Percentiles rank a stretch among this genome's conserved stretches.
These are phyloP conservation scores for Zygoascus tannicola DNA, from an alignment of 805 yeast species.

Conservation along the genomic window DNA sequence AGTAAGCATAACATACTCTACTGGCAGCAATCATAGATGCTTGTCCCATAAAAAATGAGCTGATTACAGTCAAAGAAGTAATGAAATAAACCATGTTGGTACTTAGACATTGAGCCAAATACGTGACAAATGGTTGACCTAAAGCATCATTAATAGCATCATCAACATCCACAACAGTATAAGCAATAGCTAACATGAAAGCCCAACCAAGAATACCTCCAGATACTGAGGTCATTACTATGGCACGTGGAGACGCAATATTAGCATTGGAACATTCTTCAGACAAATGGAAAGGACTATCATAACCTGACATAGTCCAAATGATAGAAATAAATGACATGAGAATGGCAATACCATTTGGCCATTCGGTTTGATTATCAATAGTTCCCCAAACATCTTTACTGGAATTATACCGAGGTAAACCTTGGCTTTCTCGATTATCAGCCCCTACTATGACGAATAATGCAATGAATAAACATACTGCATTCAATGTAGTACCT, in stretches of 20 bases:
- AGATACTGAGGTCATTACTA: constrained; percentile 45
- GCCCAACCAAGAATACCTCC: constrained; percentile 51
- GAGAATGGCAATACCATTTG: constrained; percentile 50
- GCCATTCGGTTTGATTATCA: constrained; percentile 51
- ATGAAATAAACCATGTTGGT: constrained; percentile 35
- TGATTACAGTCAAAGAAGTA: constrained; percentile 36
- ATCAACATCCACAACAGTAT: constrained; percentile 45
- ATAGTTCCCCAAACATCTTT: constrained; percentile 43
- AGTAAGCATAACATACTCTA: constrained; percentile 56
- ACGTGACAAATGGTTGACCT: constrained; percentile 55
- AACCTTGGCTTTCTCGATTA: constrained; percentile 29
- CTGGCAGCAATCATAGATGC: constrained; percentile 59
- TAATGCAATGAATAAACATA: constrained; percentile 43
- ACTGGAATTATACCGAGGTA: constrained; percentile 39
- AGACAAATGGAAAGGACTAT: constrained; percentile 65
- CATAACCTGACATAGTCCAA: constrained; percentile 63
- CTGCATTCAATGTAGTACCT: constrained; percentile 42
- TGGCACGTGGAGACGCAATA: constrained; percentile 58
- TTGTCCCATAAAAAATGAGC: constrained; percentile 43
- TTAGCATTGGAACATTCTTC: constrained; percentile 62
- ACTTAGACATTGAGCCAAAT: constrained; percentile 40
- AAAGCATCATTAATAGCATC: constrained; percentile 38
- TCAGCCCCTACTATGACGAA: constrained; percentile 43
- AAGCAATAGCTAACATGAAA: constrained; percentile 52
- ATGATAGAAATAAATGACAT: constrained; percentile 35